These are phyloP conservation scores for Paramecium biaurelia DNA, from an alignment of 73 alveolate species.

Conservation along the genomic window DNA sequence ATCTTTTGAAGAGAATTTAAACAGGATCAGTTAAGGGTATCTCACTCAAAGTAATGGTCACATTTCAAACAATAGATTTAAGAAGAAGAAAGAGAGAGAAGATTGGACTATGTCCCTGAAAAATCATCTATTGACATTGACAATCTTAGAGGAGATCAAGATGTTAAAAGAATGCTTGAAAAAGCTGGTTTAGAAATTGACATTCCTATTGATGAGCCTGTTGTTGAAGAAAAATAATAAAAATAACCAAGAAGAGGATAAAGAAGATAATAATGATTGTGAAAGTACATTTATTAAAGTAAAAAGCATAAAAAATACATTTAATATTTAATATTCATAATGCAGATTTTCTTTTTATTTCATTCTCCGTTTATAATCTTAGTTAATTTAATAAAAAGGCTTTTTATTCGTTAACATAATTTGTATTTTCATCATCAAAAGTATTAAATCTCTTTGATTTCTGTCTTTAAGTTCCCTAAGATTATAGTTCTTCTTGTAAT, in stretches of 20 bases:
- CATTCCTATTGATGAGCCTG: conserved; percentile 22
- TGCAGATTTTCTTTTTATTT: neutral
- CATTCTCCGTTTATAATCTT: conserved; percentile 23
- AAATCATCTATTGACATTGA: conserved; percentile 60
- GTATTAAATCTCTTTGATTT: conserved; percentile 32
- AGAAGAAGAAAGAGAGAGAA: conserved; percentile 76
- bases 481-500: neutral
- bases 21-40: conserved; percentile 98
- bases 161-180: conserved; percentile 56
- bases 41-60: conserved; percentile 89
- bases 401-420: neutral
- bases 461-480: neutral
- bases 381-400: neutral
- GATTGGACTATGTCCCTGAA: conserved; percentile 67
- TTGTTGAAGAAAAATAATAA: neutral
- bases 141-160: conserved; percentile 50
- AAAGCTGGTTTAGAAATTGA: conserved; percentile 53
- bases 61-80: conserved; percentile 89
- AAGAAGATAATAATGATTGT: conserved; percentile 18
- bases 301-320: neutral
- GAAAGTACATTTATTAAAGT: conserved; percentile 4
- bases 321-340: neutral
- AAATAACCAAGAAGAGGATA: conserved; percentile 34
- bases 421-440: conserved; percentile 6
- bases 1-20: conserved; percentile 95